Percentiles rank a stretch among this genome's conserved stretches.
phyloP scores from a whole-genome alignment of 164 flowering plant species.

The Nelumbo lutea region DNA sequence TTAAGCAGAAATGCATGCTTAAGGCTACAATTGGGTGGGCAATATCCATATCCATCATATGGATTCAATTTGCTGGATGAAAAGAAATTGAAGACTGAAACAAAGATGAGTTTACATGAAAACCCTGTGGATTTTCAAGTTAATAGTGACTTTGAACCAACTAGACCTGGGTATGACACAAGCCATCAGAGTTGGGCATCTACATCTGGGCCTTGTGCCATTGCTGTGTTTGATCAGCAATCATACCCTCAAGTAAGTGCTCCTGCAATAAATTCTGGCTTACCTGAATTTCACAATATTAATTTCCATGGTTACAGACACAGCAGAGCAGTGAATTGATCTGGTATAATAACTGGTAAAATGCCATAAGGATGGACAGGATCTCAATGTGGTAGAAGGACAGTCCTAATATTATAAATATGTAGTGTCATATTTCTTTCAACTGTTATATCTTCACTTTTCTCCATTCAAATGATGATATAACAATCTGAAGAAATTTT shows the following conservation, averaged over 20 bases:
- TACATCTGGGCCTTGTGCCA: conserved; percentile 36
- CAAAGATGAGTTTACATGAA: conserved; percentile 39
- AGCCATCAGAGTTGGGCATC: conserved; percentile 43
- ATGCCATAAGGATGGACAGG: too few species aligned
- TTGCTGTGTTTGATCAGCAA: conserved; percentile 40
- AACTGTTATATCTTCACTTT: too few species aligned
- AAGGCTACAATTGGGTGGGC: conserved; percentile 49
- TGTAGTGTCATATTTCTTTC: too few species aligned
- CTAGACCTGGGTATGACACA: conserved; percentile 37
- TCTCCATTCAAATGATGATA: too few species aligned
- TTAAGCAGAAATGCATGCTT: conserved; percentile 34
- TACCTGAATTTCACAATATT: too few species aligned
- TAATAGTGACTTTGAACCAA: conserved; percentile 30
- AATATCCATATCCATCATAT: conserved; percentile 37
- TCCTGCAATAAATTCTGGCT: too few species aligned
- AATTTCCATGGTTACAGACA: too few species aligned
- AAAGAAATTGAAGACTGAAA: conserved; percentile 34
- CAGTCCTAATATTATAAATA: too few species aligned
- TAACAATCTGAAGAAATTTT: too few species aligned
- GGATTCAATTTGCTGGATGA: conserved; percentile 31
- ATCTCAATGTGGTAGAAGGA: too few species aligned
- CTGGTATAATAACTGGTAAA: too few species aligned
- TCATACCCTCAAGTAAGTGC: conserved; percentile 37
- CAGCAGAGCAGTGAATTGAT: too few species aligned
- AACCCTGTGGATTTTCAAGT: conserved; percentile 38